phyloP scores from a whole-genome alignment of 345 rosid genomes.

The Combretum micranthum region DNA sequence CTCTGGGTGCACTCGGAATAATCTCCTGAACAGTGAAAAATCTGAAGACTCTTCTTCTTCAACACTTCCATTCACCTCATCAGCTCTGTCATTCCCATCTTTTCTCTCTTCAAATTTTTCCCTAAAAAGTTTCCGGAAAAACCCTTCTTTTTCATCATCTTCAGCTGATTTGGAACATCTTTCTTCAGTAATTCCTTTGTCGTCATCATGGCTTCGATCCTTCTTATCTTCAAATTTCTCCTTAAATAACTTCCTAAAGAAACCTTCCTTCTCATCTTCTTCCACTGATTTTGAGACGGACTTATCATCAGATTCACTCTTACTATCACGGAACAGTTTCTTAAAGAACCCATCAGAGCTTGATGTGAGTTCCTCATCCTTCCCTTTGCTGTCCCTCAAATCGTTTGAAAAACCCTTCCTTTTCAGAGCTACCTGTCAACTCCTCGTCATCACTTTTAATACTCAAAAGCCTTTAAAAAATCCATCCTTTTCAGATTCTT shows the following conservation, averaged over 20 bases:
- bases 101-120: slow-evolving; percentile 79
- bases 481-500: slow-evolving; percentile 86
- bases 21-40: slow-evolving; percentile 64
- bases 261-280: slow-evolving; percentile 82
- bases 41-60: slow-evolving; percentile 90
- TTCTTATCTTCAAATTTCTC: slow-evolving; percentile 78
- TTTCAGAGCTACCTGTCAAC: slow-evolving; percentile 38
- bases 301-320: slow-evolving; percentile 46
- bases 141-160: slow-evolving; percentile 90
- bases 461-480: slow-evolving; percentile 87
- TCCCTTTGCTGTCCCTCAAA: slow-evolving; percentile 59
- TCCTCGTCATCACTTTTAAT: slow-evolving; percentile 77
- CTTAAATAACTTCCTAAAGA: slow-evolving; percentile 75
- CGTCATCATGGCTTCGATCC: slow-evolving; percentile 48
- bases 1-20: slow-evolving; percentile 95
- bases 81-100: slow-evolving; percentile 54
- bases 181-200: slow-evolving; percentile 26
- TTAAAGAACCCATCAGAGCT: slow-evolving; percentile 82
- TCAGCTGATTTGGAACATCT: slow-evolving; percentile 58
- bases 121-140: slow-evolving; percentile 74
- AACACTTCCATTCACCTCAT: slow-evolving; percentile 36
- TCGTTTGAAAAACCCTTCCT: slow-evolving; percentile 69
- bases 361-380: slow-evolving; percentile 54
- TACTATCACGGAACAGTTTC: slow-evolving; percentile 59
- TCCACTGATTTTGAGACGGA: slow-evolving; percentile 46